Percentiles rank a stretch among this genome's conserved stretches.
phyloP scores from a whole-genome alignment of 352 stramenopile genomes.

The Phytophthora lateralis region DNA sequence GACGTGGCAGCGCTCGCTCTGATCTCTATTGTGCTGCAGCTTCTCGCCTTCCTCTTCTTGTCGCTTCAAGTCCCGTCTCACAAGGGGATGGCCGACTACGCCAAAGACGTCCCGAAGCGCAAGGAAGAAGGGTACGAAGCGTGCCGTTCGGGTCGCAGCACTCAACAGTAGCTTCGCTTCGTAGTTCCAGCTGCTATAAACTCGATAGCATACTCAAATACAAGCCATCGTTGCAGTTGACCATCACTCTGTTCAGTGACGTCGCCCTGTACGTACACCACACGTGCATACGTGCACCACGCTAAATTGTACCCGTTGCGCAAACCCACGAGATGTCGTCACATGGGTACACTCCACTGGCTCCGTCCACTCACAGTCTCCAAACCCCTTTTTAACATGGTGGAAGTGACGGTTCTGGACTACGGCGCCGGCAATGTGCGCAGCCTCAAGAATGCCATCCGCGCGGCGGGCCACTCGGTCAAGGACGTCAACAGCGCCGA shows the following conservation, averaged over 20 bases:
- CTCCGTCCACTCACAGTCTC: neutral
- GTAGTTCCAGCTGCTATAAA: too few species aligned
- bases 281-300: neutral
- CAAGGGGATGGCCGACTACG: slow-evolving; percentile 31
- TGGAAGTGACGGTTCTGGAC: slow-evolving; percentile 93
- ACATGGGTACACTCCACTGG: neutral
- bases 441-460: slow-evolving; percentile 97
- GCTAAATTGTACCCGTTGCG: neutral
- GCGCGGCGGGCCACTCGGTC: slow-evolving; percentile 86
- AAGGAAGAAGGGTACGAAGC: slow-evolving; percentile 26
- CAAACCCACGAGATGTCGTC: slow-evolving; percentile 6
- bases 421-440: slow-evolving; percentile 99
- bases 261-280: neutral
- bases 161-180: neutral
- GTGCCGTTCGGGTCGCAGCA: slow-evolving; percentile 8
- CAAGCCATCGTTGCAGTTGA: neutral
- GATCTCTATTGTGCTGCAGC: slow-evolving; percentile 48
- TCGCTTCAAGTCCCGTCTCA: slow-evolving; percentile 62
- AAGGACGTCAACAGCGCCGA: slow-evolving; percentile 86
- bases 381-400: slow-evolving; percentile 45
- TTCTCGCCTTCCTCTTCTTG: slow-evolving; percentile 63
- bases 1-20: slow-evolving; percentile 52
- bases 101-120: slow-evolving; percentile 29
- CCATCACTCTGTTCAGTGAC: neutral
- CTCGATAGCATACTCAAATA: too few species aligned